phyloP scores from a whole-genome alignment of 2,329 filamentous ascomycete species.

The Xylariomycetidae sp. region DNA sequence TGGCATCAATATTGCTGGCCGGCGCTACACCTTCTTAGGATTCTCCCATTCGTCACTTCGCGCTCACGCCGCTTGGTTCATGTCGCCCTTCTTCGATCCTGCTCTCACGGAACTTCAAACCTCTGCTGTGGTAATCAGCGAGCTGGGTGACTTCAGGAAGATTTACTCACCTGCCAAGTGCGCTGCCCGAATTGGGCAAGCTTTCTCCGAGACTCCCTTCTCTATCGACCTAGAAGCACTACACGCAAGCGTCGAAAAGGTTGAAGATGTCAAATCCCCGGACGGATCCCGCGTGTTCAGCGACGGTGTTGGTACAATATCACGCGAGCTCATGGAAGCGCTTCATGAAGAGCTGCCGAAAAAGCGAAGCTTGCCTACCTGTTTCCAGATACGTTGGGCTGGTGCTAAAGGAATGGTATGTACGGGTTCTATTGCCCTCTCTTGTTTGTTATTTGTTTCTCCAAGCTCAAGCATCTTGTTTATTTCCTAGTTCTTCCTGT shows the following conservation, averaged over 20 bases:
- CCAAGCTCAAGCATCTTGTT: no score
- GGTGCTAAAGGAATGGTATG: slow-evolving; percentile 67
- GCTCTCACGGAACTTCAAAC: slow-evolving; percentile 21
- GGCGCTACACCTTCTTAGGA: slow-evolving; percentile 63
- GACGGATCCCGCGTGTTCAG: slow-evolving; percentile 60
- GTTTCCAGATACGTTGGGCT: slow-evolving; percentile 69
- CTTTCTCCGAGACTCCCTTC: slow-evolving; percentile 70
- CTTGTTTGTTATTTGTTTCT: no score
- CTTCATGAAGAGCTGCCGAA: slow-evolving; percentile 54
- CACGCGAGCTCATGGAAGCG: slow-evolving; percentile 49
- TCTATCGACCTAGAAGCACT: slow-evolving; percentile 47
- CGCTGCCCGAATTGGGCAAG: slow-evolving; percentile 58
- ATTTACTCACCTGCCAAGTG: slow-evolving; percentile 52
- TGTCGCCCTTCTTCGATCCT: slow-evolving; percentile 42
- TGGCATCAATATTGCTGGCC: slow-evolving; percentile 60
- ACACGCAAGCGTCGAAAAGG: slow-evolving; percentile 27
- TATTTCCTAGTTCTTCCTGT: no score
- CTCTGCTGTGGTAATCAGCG: slow-evolving; percentile 38
- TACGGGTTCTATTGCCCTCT: neutral
- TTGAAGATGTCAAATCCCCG: slow-evolving; percentile 48
- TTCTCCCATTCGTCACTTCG: slow-evolving; percentile 77
- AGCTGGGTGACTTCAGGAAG: slow-evolving; percentile 44
- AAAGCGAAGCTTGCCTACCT: slow-evolving; percentile 50
- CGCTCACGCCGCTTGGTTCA: slow-evolving; percentile 65
- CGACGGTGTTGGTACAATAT: slow-evolving; percentile 76